Evolutionary conservation across 2,329 filamentous ascomycete species (phyloP), one percentile per base, ranked within the genome.

Genomic region (Talaromyces sp.): DNA sequence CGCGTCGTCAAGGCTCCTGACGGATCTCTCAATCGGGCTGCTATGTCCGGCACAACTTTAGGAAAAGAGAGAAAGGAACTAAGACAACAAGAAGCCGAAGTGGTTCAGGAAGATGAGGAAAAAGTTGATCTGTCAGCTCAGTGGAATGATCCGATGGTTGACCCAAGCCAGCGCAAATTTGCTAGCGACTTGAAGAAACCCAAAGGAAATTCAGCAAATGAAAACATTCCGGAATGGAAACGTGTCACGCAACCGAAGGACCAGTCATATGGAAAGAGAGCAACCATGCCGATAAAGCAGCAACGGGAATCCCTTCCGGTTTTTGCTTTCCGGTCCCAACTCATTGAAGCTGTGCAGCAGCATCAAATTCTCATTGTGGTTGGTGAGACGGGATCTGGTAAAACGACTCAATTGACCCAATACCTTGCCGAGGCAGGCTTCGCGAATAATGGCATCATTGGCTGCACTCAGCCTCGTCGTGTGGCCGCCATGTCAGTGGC

Each of bases 401-500:
- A 99, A 76, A 99, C 94, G 0, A 99, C 94, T 0, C 94, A 99
- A 72, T 75, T 99, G 59, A 97, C 94, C 0, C 94, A 99, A 66
- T 99, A 95, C 67, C 82, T 99, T 19, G 93, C 92, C 0, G 94
- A 99, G 75, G 92, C 85, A 54, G 94, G 94, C 0, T 97, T 95
- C 69, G 89, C 88, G 1, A 90, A 95, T 65, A 80, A 89, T 61
- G 91, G 92, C 32, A 89, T 97, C 61, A 94, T 99, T 53, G 94
- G 94, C 0, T 99, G 94, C 72, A 99, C 95, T 0, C 94, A 99
- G 67, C 94, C 94, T 56, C 91, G 94, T 72, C 91, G 94, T 82
- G 94, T 97, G 11, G 94, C 94, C 27, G 94, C 94, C 64, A 96
- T 97, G 88, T 97, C 92, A 1, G 94, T 99, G 3, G 93, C 94